phyloP scores from a whole-genome alignment of 139 green algal species.

The Chloropicon primus region DNA sequence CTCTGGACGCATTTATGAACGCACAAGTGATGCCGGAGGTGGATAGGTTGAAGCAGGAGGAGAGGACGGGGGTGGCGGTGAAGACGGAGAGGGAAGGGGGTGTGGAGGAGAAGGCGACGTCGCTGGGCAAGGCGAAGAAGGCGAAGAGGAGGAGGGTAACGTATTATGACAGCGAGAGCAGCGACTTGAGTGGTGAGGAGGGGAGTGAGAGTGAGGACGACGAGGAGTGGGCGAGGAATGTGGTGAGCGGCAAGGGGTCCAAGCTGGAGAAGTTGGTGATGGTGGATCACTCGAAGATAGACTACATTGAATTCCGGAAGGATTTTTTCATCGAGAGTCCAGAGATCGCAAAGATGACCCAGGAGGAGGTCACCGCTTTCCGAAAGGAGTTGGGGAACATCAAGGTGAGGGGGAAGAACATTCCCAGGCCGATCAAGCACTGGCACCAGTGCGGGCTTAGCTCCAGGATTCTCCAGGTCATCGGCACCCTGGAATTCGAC shows the following conservation, averaged over 20 bases:
- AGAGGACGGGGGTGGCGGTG: constrained; percentile 1
- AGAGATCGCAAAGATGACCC: constrained; percentile 44
- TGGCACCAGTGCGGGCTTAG: constrained; percentile 78
- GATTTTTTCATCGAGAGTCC: constrained; percentile 60
- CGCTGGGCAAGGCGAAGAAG: constrained; percentile 21
- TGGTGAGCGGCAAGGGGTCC: constrained; percentile 51
- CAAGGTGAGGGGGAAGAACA: constrained; percentile 74
- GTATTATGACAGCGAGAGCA: constrained; percentile 20
- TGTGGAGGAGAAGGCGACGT: not conserved
- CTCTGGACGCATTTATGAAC: constrained; percentile 90
- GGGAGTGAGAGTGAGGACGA: not conserved
- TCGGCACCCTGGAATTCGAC: constrained; percentile 61
- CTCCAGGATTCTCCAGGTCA: constrained; percentile 51
- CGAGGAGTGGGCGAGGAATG: constrained; percentile 49
- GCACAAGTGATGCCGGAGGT: constrained; percentile 24
- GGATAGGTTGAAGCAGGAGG: constrained; percentile 23
- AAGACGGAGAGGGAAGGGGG: not conserved
- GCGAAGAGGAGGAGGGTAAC: constrained; percentile 9
- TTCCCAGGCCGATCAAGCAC: constrained; percentile 65
- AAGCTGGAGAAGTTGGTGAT: constrained; percentile 80
- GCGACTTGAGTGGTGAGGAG: constrained; percentile 18
- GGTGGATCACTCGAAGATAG: constrained; percentile 41
- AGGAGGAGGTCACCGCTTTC: constrained; percentile 45
- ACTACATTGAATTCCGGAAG: constrained; percentile 65
- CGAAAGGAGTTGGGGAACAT: constrained; percentile 59